These are phyloP conservation scores for Aspergillus sclerotialis DNA, from an alignment of 2,329 filamentous ascomycete genomes.

Conservation along the genomic window DNA sequence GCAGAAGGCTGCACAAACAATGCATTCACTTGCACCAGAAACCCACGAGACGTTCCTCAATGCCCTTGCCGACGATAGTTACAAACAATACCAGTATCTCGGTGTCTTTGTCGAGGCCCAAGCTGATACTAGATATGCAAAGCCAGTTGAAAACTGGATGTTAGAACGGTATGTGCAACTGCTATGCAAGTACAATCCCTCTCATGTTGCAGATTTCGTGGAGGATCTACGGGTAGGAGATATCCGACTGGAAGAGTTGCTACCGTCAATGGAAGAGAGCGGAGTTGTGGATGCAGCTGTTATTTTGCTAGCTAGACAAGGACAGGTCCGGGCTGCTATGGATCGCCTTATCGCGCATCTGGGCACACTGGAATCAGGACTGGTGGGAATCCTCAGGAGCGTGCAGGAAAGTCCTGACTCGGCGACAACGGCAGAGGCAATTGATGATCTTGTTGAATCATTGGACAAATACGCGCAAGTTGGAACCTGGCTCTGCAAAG, in stretches of 20 bases:
- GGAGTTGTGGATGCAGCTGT: constrained; percentile 91
- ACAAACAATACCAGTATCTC: constrained; percentile 70
- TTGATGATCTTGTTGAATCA: constrained; percentile 66
- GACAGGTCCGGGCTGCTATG: constrained; percentile 77
- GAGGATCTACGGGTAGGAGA: constrained; percentile 68
- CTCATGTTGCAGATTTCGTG: constrained; percentile 80
- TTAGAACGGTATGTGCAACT: constrained; percentile 81
- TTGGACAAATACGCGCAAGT: constrained; percentile 87
- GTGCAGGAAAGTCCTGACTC: constrained; percentile 51
- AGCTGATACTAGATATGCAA: constrained; percentile 24
- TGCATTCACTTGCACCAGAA: constrained; percentile 56
- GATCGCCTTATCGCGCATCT: constrained; percentile 75
- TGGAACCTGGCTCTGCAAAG: constrained; percentile 91
- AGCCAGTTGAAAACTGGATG: constrained; percentile 50
- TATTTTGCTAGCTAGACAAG: constrained; percentile 81
- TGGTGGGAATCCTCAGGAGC: constrained; percentile 65
- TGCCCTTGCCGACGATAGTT: constrained; percentile 53
- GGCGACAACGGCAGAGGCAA: constrained; percentile 55
- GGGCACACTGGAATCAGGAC: constrained; percentile 67
- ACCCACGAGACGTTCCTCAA: constrained; percentile 61
- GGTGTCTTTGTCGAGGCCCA: constrained; percentile 65
- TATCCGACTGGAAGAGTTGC: constrained; percentile 67
- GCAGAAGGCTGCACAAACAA: constrained; percentile 55
- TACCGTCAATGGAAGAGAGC: constrained; percentile 82
- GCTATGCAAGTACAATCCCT: constrained; percentile 78